These are phyloP conservation scores for Orobanche coerulescens DNA, from an alignment of 257 asterid species.

Conservation along the genomic window DNA sequence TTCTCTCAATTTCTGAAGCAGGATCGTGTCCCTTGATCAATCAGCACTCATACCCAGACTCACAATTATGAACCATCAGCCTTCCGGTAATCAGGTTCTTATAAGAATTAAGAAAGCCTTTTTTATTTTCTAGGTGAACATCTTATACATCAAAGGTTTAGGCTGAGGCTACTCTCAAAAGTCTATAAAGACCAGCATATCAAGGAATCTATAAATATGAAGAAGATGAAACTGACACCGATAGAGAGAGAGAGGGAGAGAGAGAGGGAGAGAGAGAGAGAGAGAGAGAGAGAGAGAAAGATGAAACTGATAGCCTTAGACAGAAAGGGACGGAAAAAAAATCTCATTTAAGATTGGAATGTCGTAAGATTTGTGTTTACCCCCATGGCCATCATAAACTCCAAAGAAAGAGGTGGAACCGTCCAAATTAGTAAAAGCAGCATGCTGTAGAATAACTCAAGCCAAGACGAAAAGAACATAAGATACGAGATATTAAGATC, in stretches of 20 bases:
- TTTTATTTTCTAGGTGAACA: constrained; percentile 18
- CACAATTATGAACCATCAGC: constrained; percentile 11
- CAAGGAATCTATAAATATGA: constrained; percentile 8
- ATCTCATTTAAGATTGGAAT: constrained; percentile 11
- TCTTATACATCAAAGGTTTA: background rate
- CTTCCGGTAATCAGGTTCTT: background rate
- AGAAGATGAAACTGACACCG: background rate
- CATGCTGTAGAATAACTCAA: constrained; percentile 64
- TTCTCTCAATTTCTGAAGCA: constrained; percentile 13
- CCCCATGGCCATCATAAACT: constrained; percentile 99
- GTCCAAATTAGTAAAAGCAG: constrained; percentile 73
- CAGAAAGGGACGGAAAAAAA: constrained; percentile 9
- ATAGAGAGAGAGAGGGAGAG: constrained; percentile 12
- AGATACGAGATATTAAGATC: constrained; percentile 1
- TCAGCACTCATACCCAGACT: constrained; percentile 13
- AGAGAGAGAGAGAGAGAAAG: background rate
- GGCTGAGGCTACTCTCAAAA: constrained; percentile 9
- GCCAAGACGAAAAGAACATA: constrained; percentile 22
- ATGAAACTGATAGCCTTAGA: background rate
- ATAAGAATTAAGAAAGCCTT: constrained; percentile 6
- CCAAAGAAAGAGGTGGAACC: constrained; percentile 79
- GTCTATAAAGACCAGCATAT: constrained; percentile 5
- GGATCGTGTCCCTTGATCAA: constrained; percentile 10
- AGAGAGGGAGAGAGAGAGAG: too few relatives aligned
- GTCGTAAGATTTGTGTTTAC: constrained; percentile 36